Conservation (phyloP, 2,329 filamentous ascomycete genomes). For the Hypoxylon sp. region DNA sequence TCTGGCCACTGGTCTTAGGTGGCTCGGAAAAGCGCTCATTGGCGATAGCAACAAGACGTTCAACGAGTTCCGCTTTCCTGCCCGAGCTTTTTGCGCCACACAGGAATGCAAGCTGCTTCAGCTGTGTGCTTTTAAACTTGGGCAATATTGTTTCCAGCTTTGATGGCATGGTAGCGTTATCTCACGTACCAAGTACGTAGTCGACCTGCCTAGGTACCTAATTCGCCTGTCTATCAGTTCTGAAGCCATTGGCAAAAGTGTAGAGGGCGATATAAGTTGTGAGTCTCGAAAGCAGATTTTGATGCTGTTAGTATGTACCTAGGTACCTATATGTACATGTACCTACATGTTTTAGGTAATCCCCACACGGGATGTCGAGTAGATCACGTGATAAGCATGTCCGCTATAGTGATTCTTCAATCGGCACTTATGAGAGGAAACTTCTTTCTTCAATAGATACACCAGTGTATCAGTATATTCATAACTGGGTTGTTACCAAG, state of each 20-base stretch:
- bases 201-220: background rate
- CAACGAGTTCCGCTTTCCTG: slow-evolving; percentile 68
- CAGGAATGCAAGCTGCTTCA: slow-evolving; percentile 72
- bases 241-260: slow-evolving; percentile 10
- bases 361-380: background rate
- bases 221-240: background rate
- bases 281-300: background rate
- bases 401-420: background rate
- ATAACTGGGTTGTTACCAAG: background rate
- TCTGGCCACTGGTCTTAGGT: slow-evolving; percentile 33
- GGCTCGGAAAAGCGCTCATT: slow-evolving; percentile 38
- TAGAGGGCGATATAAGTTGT: slow-evolving; percentile 6
- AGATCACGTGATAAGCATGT: slow-evolving; percentile 5
- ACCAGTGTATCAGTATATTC: background rate
- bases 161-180: slow-evolving; percentile 25
- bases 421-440: background rate
- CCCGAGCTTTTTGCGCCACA: slow-evolving; percentile 73
- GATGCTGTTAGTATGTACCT: background rate
- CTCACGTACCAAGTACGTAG: slow-evolving; percentile 4
- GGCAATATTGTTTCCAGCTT: slow-evolving; percentile 25
- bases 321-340: background rate
- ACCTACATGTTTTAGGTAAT: background rate
- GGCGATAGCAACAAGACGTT: slow-evolving; percentile 62
- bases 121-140: slow-evolving; percentile 64
- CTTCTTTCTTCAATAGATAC: background rate